Base-by-base conservation (phyloP, 108 stramenopile species). In the Fragilaria crotonensis region DNA sequence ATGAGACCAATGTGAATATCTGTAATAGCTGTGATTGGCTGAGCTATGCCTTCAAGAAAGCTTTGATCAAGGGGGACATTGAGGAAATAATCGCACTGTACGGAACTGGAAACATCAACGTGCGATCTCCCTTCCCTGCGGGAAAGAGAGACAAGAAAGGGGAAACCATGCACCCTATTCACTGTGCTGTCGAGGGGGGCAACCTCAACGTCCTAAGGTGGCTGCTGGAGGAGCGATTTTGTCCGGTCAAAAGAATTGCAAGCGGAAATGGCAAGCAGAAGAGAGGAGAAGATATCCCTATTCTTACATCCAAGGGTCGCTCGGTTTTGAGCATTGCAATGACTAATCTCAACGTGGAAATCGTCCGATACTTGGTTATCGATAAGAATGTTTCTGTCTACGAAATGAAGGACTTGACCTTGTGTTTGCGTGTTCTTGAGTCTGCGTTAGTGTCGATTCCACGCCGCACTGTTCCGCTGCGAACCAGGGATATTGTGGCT, bases 171-270 rank as follows among this genome's bases (percentile, higher is more conserved):
- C 72, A 81, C 32, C 90, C 90, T 3, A 82, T 93, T 36, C 87
- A 89, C 50, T 83, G 79, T 61, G 90, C 90, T 5, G 80, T 87
- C 7, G 70, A 80, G 55, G 90, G 90, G 17, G 76, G 80, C 20
- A 77, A 79, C 48, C 57, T 85, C n/a, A 54, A 75, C 29, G 72
- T 93, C n/a, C 57, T 89, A 7, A 67, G 78, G 45, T 93, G 90
- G 90, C 66, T 93, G 4, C 57, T 93, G 19, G 87, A 93, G 36
- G 83, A 81, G 44, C 90, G 80, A 48, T 83, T 65, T 58, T 88
- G 87, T 55, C 90, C 90, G 3, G 59, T 92, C 5, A 78, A 84
- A 23, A 48, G 65, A 0, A 63, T 78, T 23, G 64, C 72, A 4
- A 75, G 77, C 3, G 72, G 66, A 1, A 77, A 77, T 41, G 64